Conservation (phyloP, 352 stramenopile species). For the Nothophytophthora sp. region DNA sequence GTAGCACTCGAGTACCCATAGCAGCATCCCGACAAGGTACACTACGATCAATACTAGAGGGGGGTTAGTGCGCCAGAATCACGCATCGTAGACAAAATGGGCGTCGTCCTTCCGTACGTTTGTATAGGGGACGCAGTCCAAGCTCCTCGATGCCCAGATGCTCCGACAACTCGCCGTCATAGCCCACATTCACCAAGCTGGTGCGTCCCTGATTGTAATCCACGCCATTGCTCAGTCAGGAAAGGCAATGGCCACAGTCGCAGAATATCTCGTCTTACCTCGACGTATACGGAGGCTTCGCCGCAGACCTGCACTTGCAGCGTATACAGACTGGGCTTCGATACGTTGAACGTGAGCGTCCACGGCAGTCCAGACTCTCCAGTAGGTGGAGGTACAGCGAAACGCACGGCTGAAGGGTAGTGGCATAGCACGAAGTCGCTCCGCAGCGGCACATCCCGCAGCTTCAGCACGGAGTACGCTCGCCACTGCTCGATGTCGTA, state of each 20-base stretch:
- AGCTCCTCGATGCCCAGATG: slow-evolving; percentile 66
- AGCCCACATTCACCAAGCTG: slow-evolving; percentile 61
- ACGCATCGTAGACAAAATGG: neutral
- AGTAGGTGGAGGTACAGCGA: slow-evolving; percentile 29
- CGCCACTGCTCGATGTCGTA: slow-evolving; percentile 69
- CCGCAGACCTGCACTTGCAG: slow-evolving; percentile 62
- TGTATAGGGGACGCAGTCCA: slow-evolving; percentile 56
- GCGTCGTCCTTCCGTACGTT: slow-evolving; percentile 28
- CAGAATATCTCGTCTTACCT: slow-evolving; percentile 11
- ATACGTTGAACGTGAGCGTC: slow-evolving; percentile 36
- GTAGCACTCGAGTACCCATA: slow-evolving; percentile 57
- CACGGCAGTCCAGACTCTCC: slow-evolving; percentile 7
- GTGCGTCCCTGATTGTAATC: slow-evolving; percentile 22
- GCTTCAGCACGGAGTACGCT: slow-evolving; percentile 53
- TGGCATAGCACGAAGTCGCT: slow-evolving; percentile 57
- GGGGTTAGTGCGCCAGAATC: neutral
- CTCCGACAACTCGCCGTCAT: slow-evolving; percentile 52
- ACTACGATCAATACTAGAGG: slow-evolving; percentile 39
- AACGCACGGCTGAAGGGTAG: slow-evolving; percentile 53
- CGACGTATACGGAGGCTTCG: slow-evolving; percentile 51
- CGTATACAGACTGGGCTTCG: slow-evolving; percentile 53
- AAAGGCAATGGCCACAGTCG: neutral
- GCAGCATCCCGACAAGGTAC: slow-evolving; percentile 37
- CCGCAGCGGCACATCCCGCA: slow-evolving; percentile 61
- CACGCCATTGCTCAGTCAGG: too few species aligned